A percentile compares a stretch with the other conserved stretches of the same genome.
These are phyloP conservation scores for Penicillium sp. DNA, from an alignment of 2,329 filamentous ascomycete species.

Conservation along the genomic window DNA sequence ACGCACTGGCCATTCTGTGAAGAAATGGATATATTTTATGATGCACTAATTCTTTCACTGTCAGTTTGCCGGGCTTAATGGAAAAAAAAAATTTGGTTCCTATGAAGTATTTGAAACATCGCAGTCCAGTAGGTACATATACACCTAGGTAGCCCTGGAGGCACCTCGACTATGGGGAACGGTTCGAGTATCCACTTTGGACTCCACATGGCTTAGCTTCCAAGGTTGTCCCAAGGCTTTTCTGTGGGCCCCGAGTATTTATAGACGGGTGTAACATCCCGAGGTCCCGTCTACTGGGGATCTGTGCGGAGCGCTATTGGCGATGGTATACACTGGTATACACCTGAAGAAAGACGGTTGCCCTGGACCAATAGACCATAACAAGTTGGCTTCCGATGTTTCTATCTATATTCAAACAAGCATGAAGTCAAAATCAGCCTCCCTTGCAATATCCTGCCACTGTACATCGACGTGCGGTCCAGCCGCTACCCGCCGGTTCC, in stretches of 20 bases:
- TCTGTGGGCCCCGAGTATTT: background rate
- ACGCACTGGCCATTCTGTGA: slow-evolving; percentile 27
- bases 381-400: background rate
- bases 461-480: slow-evolving; percentile 20
- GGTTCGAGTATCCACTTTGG: background rate
- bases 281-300: no score
- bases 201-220: background rate
- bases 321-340: no score
- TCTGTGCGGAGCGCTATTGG: background rate
- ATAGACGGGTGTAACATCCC: background rate
- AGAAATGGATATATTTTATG: background rate
- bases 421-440: slow-evolving; percentile 36
- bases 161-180: background rate
- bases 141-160: no score
- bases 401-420: slow-evolving; percentile 18
- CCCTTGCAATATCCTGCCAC: slow-evolving; percentile 35
- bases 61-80: background rate
- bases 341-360: background rate
- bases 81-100: background rate
- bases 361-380: background rate
- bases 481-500: slow-evolving; percentile 24
- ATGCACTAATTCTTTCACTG: background rate
- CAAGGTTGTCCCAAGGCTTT: background rate
- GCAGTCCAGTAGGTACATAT: background rate
- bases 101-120: background rate